Evolutionary conservation across 1,284 basidiomycete genomes (phyloP).

Genomic region (Malassezia yamatoensis): DNA sequence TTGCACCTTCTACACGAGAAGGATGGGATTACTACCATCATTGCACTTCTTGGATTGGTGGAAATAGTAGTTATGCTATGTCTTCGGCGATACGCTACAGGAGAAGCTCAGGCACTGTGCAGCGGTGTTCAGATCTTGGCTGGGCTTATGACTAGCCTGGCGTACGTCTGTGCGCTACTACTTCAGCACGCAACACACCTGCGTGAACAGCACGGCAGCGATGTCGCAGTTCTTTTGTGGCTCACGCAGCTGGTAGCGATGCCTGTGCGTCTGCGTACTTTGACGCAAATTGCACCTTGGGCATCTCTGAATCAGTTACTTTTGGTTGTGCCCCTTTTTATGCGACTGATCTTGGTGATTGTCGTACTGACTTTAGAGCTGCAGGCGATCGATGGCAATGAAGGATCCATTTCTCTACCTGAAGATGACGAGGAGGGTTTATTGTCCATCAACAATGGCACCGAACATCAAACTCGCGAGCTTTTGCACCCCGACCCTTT

Average conservation of each 20-base stretch:
- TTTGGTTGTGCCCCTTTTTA: slow-evolving; percentile 27
- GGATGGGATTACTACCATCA: slow-evolving; percentile 42
- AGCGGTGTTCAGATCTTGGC: slow-evolving; percentile 26
- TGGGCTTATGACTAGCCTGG: slow-evolving; percentile 14
- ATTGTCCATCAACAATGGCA: background rate
- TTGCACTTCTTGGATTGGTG: slow-evolving; percentile 52
- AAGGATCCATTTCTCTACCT: slow-evolving; percentile 14
- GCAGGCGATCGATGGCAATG: slow-evolving; percentile 19
- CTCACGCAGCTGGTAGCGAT: slow-evolving; percentile 58
- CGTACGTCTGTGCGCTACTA: slow-evolving; percentile 39
- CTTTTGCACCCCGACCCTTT: slow-evolving; percentile 16
- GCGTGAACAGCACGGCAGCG: slow-evolving; percentile 65
- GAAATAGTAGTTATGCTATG: slow-evolving; percentile 50
- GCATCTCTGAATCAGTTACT: slow-evolving; percentile 22
- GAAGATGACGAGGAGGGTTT: slow-evolving; percentile 12
- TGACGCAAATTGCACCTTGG: slow-evolving; percentile 21
- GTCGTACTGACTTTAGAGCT: slow-evolving; percentile 35
- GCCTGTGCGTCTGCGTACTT: slow-evolving; percentile 54
- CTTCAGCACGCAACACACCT: slow-evolving; percentile 59
- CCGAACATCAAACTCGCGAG: background rate
- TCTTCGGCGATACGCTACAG: slow-evolving; percentile 56
- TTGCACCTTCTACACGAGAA: slow-evolving; percentile 27
- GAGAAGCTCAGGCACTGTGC: slow-evolving; percentile 41
- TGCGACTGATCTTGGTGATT: slow-evolving; percentile 26
- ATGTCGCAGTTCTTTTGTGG: slow-evolving; percentile 72